Evolutionary conservation across 1,139 yeast genomes (phyloP).

Genomic region (Hemisphaericaspora lyxosophila): DNA sequence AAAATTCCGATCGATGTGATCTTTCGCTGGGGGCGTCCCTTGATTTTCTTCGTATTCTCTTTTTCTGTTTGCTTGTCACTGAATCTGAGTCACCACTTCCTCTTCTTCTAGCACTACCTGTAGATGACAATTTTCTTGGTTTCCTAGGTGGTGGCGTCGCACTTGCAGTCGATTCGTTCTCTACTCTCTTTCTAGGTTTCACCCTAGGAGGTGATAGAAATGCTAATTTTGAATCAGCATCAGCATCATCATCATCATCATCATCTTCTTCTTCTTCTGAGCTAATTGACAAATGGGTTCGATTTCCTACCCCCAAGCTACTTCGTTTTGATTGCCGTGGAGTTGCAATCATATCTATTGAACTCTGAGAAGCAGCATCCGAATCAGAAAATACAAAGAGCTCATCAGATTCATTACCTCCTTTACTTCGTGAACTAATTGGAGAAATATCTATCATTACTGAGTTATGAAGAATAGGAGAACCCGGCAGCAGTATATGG

Average conservation of each 20-base stretch:
- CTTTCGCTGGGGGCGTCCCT: constrained; percentile 29
- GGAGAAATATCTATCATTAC: constrained; percentile 10
- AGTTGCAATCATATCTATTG: constrained; percentile 20
- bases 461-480: constrained; percentile 2
- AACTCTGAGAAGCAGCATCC: constrained; percentile 36
- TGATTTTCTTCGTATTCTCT: constrained; percentile 29
- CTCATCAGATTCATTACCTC: constrained; percentile 24
- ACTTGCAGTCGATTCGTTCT: constrained; percentile 4
- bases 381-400: constrained; percentile 40
- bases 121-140: constrained; percentile 5
- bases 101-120: too few relatives aligned
- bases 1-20: constrained; percentile 29
- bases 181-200: constrained; percentile 5
- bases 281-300: constrained; percentile 3
- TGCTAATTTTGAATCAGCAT: constrained; percentile 5
- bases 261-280: constrained; percentile 15
- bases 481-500: constrained; percentile 1
- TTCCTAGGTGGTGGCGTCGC: not conserved
- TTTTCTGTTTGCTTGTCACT: constrained; percentile 26
- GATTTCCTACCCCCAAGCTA: not conserved
- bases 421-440: constrained; percentile 9
- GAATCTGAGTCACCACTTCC: constrained; percentile 17
- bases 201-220: not conserved
- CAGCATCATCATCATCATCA: constrained; percentile 14
- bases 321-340: not conserved